Evolutionary conservation across 2,329 filamentous ascomycete genomes (phyloP), one percentile per base, ranked within the genome.

Genomic region (Neonectria ditissima): DNA sequence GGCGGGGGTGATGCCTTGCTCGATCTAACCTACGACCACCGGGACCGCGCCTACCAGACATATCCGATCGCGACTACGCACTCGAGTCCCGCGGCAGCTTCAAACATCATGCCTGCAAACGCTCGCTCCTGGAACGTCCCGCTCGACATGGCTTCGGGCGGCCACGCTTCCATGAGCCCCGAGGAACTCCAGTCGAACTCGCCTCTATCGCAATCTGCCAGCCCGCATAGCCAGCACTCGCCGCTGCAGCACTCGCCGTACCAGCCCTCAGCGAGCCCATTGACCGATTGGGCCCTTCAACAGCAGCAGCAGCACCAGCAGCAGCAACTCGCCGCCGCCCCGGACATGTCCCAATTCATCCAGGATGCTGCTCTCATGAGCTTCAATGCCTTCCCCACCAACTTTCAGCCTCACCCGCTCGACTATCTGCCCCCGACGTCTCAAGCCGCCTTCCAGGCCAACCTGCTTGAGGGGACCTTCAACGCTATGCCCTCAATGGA

Each of bases 381-480:
- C 68, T 88, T 86, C 76, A 84, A 83, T 71, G 77, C 84, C 9
- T 87, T 86, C 69, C 76, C 81, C 22, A 69, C 83, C 44, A 80
- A 77, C 69, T 87, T 85, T 74, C 87, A 85, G 74, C 83, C 85
- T 63, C 84, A 81, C 59, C 79, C 86, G 34, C 82, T 89, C 62
- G 87, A 87, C 66, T 91, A 90, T 78, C 83, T 86, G 65, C 89
- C 84, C 58, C 83, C 83, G 75, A 83, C 89, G 8, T 87, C 87
- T 8, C 90, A 92, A 73, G 85, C 87, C 34, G 83, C 87, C 41
- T 82, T 92, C 65, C 88, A 89, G 67, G 81, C 87, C 16, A 83
- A 89, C 67, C 78, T 89, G 37, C 82, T 93, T 73, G 90, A 91
- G 63, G 84, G 87, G 37, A 80, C 87, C 4, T 94, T 91, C 79